A percentile compares a stretch with the other conserved stretches of the same genome.
Evolutionary conservation across 2,329 filamentous ascomycete species (phyloP).

Genomic region (Trichoderma oligosporum): DNA sequence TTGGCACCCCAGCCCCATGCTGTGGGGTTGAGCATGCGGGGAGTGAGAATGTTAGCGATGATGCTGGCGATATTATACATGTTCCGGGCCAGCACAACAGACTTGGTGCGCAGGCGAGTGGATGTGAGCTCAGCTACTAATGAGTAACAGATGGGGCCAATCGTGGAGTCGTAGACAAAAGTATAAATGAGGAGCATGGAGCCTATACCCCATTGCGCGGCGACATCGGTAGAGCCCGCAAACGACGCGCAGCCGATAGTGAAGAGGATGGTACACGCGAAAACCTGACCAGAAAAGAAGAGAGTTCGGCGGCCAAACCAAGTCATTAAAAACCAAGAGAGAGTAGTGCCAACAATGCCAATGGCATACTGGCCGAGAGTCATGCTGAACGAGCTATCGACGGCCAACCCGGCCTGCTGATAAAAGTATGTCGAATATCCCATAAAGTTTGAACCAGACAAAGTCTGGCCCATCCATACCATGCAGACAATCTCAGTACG

Average conservation of each 20-base stretch:
- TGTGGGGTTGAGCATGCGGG: slow-evolving; percentile 45
- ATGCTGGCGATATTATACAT: slow-evolving; percentile 49
- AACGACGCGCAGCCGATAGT: slow-evolving; percentile 54
- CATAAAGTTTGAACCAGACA: slow-evolving; percentile 44
- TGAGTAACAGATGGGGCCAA: slow-evolving; percentile 69
- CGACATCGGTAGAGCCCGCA: slow-evolving; percentile 41
- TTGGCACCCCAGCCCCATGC: slow-evolving; percentile 48
- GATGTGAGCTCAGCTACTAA: slow-evolving; percentile 59
- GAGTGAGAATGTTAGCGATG: slow-evolving; percentile 43
- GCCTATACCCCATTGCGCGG: slow-evolving; percentile 47
- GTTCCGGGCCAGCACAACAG: slow-evolving; percentile 43
- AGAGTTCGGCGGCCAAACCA: slow-evolving; percentile 45
- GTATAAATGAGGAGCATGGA: slow-evolving; percentile 44
- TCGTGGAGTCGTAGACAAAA: slow-evolving; percentile 40
- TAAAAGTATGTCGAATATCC: slow-evolving; percentile 57
- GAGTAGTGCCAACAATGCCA: slow-evolving; percentile 43
- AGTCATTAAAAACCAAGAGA: slow-evolving; percentile 44
- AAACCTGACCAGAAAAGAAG: slow-evolving; percentile 45
- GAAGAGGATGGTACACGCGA: slow-evolving; percentile 43
- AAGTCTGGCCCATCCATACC: slow-evolving; percentile 41
- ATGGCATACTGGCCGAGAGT: slow-evolving; percentile 42
- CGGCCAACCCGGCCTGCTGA: slow-evolving; percentile 40
- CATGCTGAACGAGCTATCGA: slow-evolving; percentile 38
- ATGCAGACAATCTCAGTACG: slow-evolving; percentile 45
- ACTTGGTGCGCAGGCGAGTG: slow-evolving; percentile 45